Base-by-base conservation (phyloP, 2,329 filamentous ascomycete species). In the Fusarium palustre region DNA sequence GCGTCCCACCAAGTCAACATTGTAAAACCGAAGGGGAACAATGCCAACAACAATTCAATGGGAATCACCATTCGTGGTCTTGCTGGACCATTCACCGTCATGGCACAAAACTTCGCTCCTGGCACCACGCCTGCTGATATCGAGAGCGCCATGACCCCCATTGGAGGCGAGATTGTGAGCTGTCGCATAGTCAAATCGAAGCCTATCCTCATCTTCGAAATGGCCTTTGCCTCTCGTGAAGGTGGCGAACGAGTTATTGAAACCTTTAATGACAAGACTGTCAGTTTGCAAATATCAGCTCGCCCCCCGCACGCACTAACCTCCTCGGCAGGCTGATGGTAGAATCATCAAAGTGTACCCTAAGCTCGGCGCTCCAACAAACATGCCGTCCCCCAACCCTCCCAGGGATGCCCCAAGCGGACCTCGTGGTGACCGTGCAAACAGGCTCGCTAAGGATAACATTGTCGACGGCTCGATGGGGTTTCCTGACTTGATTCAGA, bases 101-200 rank as follows among this genome's bases (percentile, higher is more conserved):
- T 93, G 76, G 92, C 91, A 4, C 90, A 92, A 79, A 96, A 96
- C 82, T 93, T 96, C 76, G 92, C 92, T 15, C 88, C 88, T 3
- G 92, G 92, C 38, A 96, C 92, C 1, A 94, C 92, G 9, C 91
- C 90, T 3, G 91, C 91, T 31, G 92, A 96, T 75, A 93, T 96
- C 63, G 91, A 94, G 82, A 92, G 90, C 72, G 92, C 92, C 59
- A 90, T 96, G 88, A 87, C 85, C n/a, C 88, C 89, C 1, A 82
- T 92, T n/a, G 91, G 91, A 39, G 91, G 91, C 31, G 84, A 90
- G 64, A 85, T 93, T 74, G 76, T 86, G 25, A 88, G 86, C 74
- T 95, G 92, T 80, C 86, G 84, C 36, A 81, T 96, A 39, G 79
- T 93, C 59, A 89, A 90, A 76, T 85, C 89, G 6, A 81, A 82